Percentiles rank a stretch among this genome's conserved stretches.
phyloP scores from a whole-genome alignment of 2,329 filamentous ascomycete genomes.

The Colletotrichum neosansevieriae region DNA sequence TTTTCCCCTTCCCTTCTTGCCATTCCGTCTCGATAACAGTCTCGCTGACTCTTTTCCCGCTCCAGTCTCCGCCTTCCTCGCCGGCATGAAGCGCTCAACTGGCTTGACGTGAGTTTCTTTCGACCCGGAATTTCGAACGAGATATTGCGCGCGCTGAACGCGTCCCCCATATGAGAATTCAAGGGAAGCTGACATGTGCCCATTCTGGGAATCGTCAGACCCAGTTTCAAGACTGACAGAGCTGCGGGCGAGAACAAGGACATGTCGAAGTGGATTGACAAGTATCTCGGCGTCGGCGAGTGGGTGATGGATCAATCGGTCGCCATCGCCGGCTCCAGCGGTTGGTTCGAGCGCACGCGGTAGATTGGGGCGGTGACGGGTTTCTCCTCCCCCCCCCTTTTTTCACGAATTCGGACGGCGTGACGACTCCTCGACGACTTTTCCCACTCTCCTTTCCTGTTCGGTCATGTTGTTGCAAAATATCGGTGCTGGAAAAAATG shows the following conservation, averaged over 20 bases:
- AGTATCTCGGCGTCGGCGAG: slow-evolving; percentile 94
- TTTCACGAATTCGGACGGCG: slow-evolving; percentile 8
- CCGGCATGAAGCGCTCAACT: slow-evolving; percentile 96
- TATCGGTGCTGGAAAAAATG: slow-evolving; percentile 10
- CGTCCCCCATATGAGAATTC: background rate
- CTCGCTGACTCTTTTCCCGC: slow-evolving; percentile 9
- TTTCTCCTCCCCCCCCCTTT: background rate
- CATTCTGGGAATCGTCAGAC: slow-evolving; percentile 60
- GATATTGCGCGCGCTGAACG: background rate
- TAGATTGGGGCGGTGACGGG: slow-evolving; percentile 52
- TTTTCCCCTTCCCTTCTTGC: slow-evolving; percentile 41
- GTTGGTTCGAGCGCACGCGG: slow-evolving; percentile 91
- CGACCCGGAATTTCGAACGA: background rate
- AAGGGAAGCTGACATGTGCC: slow-evolving; percentile 58
- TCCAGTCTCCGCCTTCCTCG: slow-evolving; percentile 92
- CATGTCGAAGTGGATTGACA: slow-evolving; percentile 88
- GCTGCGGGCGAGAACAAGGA: slow-evolving; percentile 84
- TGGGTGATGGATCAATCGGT: slow-evolving; percentile 99
- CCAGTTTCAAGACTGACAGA: slow-evolving; percentile 89
- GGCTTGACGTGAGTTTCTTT: slow-evolving; percentile 89
- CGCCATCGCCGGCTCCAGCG: slow-evolving; percentile 86
- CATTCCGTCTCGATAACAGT: slow-evolving; percentile 2
- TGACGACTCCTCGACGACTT: slow-evolving; percentile 1
- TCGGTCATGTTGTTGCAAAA: background rate
- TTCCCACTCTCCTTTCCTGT: background rate